These are phyloP conservation scores for Populus hybrid DNA, from an alignment of 441 rosid species.

Conservation along the genomic window DNA sequence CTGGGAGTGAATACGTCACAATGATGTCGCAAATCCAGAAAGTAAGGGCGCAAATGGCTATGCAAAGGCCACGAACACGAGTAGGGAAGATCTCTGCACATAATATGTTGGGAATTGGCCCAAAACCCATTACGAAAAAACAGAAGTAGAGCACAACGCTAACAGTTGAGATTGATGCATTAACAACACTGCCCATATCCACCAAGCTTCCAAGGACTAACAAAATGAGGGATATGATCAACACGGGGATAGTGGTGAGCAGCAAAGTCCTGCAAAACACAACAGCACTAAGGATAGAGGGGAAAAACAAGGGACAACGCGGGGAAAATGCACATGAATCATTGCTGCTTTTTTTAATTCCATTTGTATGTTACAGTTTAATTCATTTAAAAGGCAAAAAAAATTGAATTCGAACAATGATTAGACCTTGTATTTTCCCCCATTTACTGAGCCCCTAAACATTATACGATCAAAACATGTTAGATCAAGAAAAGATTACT, in stretches of 20 bases:
- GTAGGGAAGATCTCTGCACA: constrained; percentile 96
- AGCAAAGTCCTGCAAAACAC: constrained; percentile 63
- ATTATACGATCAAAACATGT: no score
- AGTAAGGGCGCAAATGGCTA: constrained; percentile 78
- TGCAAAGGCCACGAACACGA: constrained; percentile 81
- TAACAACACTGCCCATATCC: constrained; percentile 45
- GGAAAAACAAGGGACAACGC: not conserved
- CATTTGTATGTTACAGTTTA: no score
- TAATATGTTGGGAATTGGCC: constrained; percentile 87
- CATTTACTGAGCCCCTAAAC: no score
- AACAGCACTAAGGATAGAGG: not conserved
- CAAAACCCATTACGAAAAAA: constrained; percentile 94
- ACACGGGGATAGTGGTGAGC: constrained; percentile 71
- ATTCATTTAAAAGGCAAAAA: no score
- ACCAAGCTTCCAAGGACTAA: constrained; percentile 56
- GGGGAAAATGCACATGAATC: not conserved
- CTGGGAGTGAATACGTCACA: constrained; percentile 74
- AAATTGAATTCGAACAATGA: no score
- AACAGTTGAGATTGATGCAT: constrained; percentile 69
- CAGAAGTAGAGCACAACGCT: constrained; percentile 80
- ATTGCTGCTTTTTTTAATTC: not conserved
- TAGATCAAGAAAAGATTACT: no score
- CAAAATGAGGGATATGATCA: constrained; percentile 54
- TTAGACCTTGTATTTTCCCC: no score
- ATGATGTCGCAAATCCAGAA: constrained; percentile 81